Conservation (phyloP, 2,329 filamentous ascomycete species). For the Malbranchea zuffiana region DNA sequence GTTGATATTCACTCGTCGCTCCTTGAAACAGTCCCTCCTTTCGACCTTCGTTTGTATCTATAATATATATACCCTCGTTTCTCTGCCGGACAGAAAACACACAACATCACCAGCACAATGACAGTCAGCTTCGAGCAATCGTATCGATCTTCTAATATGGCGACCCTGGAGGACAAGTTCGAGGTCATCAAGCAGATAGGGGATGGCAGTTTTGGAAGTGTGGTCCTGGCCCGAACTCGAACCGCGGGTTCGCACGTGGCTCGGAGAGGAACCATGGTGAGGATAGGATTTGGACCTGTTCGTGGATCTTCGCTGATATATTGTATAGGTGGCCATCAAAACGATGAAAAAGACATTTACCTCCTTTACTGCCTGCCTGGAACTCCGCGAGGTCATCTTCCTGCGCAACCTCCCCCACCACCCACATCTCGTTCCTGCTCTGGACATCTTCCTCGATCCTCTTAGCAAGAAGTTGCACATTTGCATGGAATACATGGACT, state of each 20-base stretch:
- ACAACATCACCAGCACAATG: constrained; percentile 48
- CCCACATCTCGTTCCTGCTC: constrained; percentile 84
- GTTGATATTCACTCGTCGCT: not conserved
- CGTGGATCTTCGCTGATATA: not conserved
- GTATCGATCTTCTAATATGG: constrained; percentile 49
- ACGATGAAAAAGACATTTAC: constrained; percentile 99
- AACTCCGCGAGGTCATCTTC: constrained; percentile 95
- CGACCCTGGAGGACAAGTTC: constrained; percentile 75
- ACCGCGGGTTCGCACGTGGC: constrained; percentile 82
- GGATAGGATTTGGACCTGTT: constrained; percentile 25
- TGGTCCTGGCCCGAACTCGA: constrained; percentile 80
- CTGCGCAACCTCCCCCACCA: constrained; percentile 78
- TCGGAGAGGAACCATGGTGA: constrained; percentile 82
- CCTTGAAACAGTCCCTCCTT: constrained; percentile 5
- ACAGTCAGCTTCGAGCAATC: constrained; percentile 64
- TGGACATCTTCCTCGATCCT: constrained; percentile 97
- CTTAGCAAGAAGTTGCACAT: constrained; percentile 96
- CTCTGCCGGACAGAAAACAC: constrained; percentile 33
- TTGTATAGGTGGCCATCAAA: constrained; percentile 80
- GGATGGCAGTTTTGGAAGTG: constrained; percentile 96
- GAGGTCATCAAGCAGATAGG: constrained; percentile 97
- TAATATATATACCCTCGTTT: constrained; percentile 11
- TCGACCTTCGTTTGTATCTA: constrained; percentile 12
- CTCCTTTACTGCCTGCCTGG: constrained; percentile 77
- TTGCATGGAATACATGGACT: constrained; percentile 99